These are phyloP conservation scores for Coemansia aciculifera DNA, from an alignment of 192 early-diverging fungal genomes.

Conservation along the genomic window DNA sequence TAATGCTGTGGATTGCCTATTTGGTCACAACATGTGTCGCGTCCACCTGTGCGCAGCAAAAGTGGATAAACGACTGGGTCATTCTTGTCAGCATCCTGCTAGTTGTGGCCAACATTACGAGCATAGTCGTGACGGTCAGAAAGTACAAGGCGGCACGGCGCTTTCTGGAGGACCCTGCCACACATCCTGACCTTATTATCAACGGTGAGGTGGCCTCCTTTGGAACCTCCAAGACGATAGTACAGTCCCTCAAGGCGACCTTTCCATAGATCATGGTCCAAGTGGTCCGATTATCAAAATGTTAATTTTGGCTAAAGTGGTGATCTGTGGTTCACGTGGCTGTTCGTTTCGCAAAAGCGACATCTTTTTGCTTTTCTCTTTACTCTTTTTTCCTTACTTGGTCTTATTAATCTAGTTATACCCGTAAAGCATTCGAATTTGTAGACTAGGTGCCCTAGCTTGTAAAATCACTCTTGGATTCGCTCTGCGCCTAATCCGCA, in stretches of 20 bases:
- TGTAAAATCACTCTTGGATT: neutral
- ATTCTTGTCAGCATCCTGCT: slow-evolving; percentile 42
- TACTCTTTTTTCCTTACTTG: neutral
- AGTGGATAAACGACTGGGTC: slow-evolving; percentile 51
- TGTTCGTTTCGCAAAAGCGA: neutral
- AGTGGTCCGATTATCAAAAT: neutral
- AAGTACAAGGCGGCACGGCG: slow-evolving; percentile 36
- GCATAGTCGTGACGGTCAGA: slow-evolving; percentile 38
- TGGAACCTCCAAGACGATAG: neutral
- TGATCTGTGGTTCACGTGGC: neutral
- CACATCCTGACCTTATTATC: slow-evolving; percentile 50
- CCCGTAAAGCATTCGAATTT: neutral
- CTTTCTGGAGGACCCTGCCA: slow-evolving; percentile 43
- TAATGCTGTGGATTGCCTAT: slow-evolving; percentile 38
- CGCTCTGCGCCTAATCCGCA: neutral
- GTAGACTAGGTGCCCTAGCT: neutral
- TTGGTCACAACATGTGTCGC: slow-evolving; percentile 24
- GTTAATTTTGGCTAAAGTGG: neutral
- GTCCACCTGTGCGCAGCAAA: slow-evolving; percentile 15
- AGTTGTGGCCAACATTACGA: slow-evolving; percentile 30
- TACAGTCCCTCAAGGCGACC: slow-evolving; percentile 2
- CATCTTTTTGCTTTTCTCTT: neutral
- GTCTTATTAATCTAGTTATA: neutral
- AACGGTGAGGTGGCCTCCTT: slow-evolving; percentile 27
- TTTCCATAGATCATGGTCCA: neutral